These are phyloP conservation scores for Diaporthe australafricana DNA, from an alignment of 2,329 filamentous ascomycete species.

Conservation along the genomic window DNA sequence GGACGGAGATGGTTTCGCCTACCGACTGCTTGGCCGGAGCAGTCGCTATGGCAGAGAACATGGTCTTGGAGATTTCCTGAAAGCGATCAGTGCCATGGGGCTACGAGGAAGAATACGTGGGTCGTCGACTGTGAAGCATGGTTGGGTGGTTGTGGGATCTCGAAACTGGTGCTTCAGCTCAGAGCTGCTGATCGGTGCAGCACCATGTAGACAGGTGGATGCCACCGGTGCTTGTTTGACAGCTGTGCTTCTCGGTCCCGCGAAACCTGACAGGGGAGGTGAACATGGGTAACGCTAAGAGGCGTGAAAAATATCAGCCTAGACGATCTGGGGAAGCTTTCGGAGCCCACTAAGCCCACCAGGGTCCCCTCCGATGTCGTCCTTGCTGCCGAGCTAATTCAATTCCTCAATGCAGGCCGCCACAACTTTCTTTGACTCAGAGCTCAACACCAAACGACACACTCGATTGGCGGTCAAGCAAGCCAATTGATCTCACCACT, in stretches of 20 bases:
- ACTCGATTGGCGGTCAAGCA: slow-evolving; percentile 14
- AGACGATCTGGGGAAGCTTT: slow-evolving; percentile 30
- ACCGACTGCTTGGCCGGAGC: slow-evolving; percentile 96
- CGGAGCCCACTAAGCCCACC: not conserved
- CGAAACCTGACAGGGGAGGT: slow-evolving; percentile 18
- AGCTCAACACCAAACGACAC: slow-evolving; percentile 13
- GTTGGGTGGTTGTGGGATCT: not conserved
- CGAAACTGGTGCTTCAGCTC: not conserved
- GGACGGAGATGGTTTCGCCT: slow-evolving; percentile 90
- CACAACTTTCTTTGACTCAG: slow-evolving; percentile 34
- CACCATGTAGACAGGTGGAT: slow-evolving; percentile 21
- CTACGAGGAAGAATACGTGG: slow-evolving; percentile 12
- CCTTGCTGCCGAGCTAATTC: slow-evolving; percentile 10
- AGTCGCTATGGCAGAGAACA: slow-evolving; percentile 71
- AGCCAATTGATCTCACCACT: slow-evolving; percentile 15
- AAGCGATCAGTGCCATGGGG: slow-evolving; percentile 33
- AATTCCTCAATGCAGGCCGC: slow-evolving; percentile 7
- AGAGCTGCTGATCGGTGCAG: slow-evolving; percentile 15
- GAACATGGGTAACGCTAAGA: not conserved
- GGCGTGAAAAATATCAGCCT: slow-evolving; percentile 8
- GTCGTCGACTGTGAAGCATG: slow-evolving; percentile 24
- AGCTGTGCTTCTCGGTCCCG: slow-evolving; percentile 28
- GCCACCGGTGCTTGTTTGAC: slow-evolving; percentile 12
- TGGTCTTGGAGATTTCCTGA: slow-evolving; percentile 46
- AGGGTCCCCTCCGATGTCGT: slow-evolving; percentile 30